Base-by-base conservation (phyloP, 2,329 filamentous ascomycete species). In the Xylariaceae sp. region DNA sequence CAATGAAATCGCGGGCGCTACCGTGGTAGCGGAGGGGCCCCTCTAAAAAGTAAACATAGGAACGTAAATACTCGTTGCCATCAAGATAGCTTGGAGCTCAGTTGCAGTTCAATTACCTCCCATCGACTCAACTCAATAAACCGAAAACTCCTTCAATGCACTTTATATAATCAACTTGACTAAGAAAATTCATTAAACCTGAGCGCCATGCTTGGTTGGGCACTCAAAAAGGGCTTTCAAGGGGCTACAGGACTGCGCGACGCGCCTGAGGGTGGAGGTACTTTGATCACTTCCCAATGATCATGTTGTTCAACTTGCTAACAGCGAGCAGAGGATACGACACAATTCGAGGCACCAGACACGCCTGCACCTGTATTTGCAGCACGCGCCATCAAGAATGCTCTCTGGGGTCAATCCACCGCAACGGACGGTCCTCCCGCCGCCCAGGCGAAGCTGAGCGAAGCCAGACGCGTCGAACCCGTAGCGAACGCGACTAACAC, bases 331-430 rank as follows among this genome's bases (percentile, higher is more conserved):
- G 76, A 75, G 40, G 76, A 79, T 44, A 78, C 75, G 66, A 78
- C 79, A 0, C 79, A 81, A 59, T 64, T 82, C 36, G 85, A 88
- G 14, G 77, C 78, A 28, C 85, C 86, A 34, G 86, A 88, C 64
- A 89, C 86, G 14, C 86, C 86, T 6, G 86, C 84, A 0, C 86
- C 86, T 2, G 81, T 88, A 0, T 89, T 89, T 68, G 86, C 86
- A 2, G 86, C 86, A 33, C 81, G 86, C 57, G 86, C 86, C 5
- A 76, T 89, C 67, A 87, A 84, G 65, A 85, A 80, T 64, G 86
- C 84, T 23, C 72, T 89, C 41, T 88, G 88, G 65, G 86, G 86
- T 36, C 85, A 83, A 3, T 83, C 85, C 46, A 69, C 67, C n/a
- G 54, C 57, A 11, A 39, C 60, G 17, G 63, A 63, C 41, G 50